Evolutionary conservation across 2,329 filamentous ascomycete genomes (phyloP).

Genomic region (Cyphellophora attinorum): DNA sequence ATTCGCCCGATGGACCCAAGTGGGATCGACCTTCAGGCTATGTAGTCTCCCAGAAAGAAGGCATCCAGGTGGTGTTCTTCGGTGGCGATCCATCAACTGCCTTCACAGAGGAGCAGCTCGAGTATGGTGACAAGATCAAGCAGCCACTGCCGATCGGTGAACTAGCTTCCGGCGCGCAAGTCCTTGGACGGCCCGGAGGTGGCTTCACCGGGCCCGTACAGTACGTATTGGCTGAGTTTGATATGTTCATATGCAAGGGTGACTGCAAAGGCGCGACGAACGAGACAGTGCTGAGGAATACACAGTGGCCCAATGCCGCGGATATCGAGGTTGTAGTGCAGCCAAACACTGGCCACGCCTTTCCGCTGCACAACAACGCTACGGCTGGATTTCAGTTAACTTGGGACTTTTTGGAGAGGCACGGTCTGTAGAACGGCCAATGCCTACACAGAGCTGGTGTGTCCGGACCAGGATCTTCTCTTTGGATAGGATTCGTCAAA

Average conservation of each 20-base stretch:
- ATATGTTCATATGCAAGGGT: conserved; percentile 26
- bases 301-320: conserved; percentile 22
- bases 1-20: too few species aligned
- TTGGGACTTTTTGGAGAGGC: conserved; percentile 16
- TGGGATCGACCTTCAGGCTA: conserved; percentile 9
- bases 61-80: conserved; percentile 16
- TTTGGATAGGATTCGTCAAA: too few species aligned
- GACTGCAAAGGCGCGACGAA: conserved; percentile 23
- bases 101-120: conserved; percentile 11
- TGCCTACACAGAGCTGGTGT: too few species aligned
- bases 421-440: conserved; percentile 11
- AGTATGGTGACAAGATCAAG: conserved; percentile 14
- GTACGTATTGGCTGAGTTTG: conserved; percentile 24
- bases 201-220: conserved; percentile 24
- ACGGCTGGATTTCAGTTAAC: conserved; percentile 21
- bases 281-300: conserved; percentile 9
- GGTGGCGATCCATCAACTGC: conserved; percentile 10
- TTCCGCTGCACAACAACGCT: conserved; percentile 28
- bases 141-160: conserved; percentile 14
- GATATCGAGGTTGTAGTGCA: conserved; percentile 23
- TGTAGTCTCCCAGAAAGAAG: conserved; percentile 7
- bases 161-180: conserved; percentile 11
- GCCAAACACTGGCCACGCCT: conserved; percentile 27
- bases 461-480: too few species aligned
- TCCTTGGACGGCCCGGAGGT: conserved; percentile 18